Evolutionary conservation across 805 yeast genomes (phyloP).

Genomic region (Aciculoconidium aculeatum): DNA sequence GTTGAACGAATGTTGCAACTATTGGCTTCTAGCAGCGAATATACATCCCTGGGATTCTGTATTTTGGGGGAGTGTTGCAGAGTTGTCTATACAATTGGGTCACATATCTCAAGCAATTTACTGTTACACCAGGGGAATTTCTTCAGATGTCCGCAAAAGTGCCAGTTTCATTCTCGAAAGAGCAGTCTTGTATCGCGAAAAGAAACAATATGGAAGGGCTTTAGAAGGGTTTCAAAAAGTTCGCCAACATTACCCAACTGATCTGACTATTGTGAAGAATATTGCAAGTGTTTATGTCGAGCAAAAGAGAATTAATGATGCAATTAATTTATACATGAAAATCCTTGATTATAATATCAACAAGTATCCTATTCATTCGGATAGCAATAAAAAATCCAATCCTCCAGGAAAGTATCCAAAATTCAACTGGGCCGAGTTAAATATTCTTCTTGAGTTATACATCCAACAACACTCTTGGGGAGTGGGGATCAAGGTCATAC

Average conservation of each 20-base stretch:
- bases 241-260: slow-evolving; percentile 48
- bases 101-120: slow-evolving; percentile 72
- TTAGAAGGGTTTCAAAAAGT: slow-evolving; percentile 65
- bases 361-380: slow-evolving; percentile 13
- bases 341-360: slow-evolving; percentile 55
- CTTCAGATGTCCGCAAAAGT: slow-evolving; percentile 38
- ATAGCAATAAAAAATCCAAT: slow-evolving; percentile 1
- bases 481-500: slow-evolving; percentile 59
- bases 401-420: slow-evolving; percentile 27
- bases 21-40: slow-evolving; percentile 80
- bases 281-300: slow-evolving; percentile 46
- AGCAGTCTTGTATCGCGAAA: slow-evolving; percentile 60
- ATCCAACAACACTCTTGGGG: slow-evolving; percentile 60
- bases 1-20: slow-evolving; percentile 65
- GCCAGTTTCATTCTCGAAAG: slow-evolving; percentile 48
- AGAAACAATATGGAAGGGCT: slow-evolving; percentile 64
- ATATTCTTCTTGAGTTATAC: slow-evolving; percentile 76
- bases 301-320: slow-evolving; percentile 62
- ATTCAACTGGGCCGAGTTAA: slow-evolving; percentile 87
- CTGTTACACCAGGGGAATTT: slow-evolving; percentile 65
- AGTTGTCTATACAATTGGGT: slow-evolving; percentile 56
- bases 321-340: slow-evolving; percentile 62
- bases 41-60: slow-evolving; percentile 68
- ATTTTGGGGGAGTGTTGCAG: slow-evolving; percentile 77
- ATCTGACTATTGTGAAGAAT: slow-evolving; percentile 55